Base-by-base conservation (phyloP, 345 rosid genomes). In the Lepidium africanum region DNA sequence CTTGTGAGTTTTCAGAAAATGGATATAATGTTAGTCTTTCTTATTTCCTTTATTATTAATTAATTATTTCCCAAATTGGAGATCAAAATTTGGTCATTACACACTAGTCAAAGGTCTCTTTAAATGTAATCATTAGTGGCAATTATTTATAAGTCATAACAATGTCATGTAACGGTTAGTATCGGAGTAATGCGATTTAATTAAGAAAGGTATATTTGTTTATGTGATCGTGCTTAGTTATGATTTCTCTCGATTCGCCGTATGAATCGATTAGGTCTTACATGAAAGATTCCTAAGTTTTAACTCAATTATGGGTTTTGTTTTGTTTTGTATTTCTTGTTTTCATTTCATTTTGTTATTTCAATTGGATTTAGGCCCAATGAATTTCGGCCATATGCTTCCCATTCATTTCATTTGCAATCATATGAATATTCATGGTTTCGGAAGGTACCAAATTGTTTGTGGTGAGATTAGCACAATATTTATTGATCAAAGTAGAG, bases 171-270 rank as follows among this genome's bases (percentile, higher is more conserved):
- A 69, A 69, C 65, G 58, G 39, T 58, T 48, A 58, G 32, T 21
- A 57, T 54, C 19, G 4, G 48, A 23, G 23, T 70, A 59, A 50
- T 70, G 51, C 16, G 60, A 60, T 50, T 60, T 43, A 53, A 52
- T 62, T 33, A 62, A 62, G 42, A 52, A 61, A 21, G 75, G 55
- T 32, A 62, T 71, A 19, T 53, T 53, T 62, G 46, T 47, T 42
- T 11, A 10, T 43, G 3, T 17, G 56, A 53, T 71, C 75, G 75
- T 71, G 75, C 63, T 53, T 13, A 55, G 56, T 71, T 69, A 62
- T 62, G 75, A 59, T 59, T 59, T 54, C 27, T 61, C 10, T 4
- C 54, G 62, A 71, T 62, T 62, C 62, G 75, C 69, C 62, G 62
- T 62, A 35, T 27, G 43, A 59, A 40, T 70, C 43, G 45, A 53